phyloP scores from a whole-genome alignment of 31 red algal species.

The Endocladia muricata region DNA sequence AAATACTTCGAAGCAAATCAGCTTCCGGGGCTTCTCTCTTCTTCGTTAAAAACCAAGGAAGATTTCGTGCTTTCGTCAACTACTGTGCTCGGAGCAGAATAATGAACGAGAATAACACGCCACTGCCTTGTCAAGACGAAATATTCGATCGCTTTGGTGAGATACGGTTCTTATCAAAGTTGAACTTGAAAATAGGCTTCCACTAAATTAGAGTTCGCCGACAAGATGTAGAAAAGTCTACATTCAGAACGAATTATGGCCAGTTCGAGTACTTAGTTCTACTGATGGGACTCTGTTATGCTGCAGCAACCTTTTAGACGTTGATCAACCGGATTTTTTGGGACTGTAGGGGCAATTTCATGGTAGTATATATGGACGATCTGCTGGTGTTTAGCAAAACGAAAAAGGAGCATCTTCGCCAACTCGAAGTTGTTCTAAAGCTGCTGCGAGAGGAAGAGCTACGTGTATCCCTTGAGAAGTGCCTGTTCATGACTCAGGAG shows the following conservation, averaged over 20 bases:
- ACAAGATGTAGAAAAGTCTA: not conserved
- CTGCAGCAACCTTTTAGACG: not conserved
- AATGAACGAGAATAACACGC: too few relatives aligned
- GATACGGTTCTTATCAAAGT: not conserved
- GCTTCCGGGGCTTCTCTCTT: too few relatives aligned
- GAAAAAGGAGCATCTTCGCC: not conserved
- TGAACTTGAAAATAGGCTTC: not conserved
- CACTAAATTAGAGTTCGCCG: not conserved
- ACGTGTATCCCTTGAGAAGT: not conserved
- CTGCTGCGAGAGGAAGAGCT: not conserved
- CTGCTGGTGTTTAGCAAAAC: not conserved
- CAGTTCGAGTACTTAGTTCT: constrained; percentile 2
- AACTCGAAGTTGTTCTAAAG: not conserved
- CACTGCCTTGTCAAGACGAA: too few relatives aligned
- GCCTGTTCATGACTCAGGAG: not conserved
- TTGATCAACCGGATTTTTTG: constrained; percentile 1
- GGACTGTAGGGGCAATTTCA: not conserved
- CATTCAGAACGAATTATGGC: constrained; percentile 16
- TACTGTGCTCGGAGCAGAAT: too few relatives aligned
- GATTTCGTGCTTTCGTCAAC: too few relatives aligned
- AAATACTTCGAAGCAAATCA: too few relatives aligned
- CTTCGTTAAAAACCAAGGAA: too few relatives aligned
- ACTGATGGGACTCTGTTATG: constrained; percentile 3
- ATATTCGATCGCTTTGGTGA: not conserved
- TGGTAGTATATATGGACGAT: constrained; percentile 4